These are phyloP conservation scores for Mycena rebaudengoi DNA, from an alignment of 768 basidiomycete genomes.

Conservation along the genomic window DNA sequence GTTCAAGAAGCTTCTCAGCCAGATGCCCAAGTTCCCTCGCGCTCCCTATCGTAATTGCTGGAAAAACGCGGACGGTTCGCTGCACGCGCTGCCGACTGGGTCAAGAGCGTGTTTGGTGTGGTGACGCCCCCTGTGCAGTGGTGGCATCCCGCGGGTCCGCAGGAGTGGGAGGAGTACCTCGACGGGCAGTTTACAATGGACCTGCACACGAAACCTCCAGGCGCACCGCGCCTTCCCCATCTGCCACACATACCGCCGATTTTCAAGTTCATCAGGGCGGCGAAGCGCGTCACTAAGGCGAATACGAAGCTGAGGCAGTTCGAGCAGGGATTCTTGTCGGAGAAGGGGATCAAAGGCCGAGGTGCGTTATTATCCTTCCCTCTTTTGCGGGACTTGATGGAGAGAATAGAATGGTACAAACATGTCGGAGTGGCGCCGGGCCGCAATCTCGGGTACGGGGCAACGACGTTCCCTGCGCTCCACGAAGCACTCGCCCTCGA, in stretches of 20 bases:
- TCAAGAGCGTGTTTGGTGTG: conserved; percentile 51
- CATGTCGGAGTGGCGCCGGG: conserved; percentile 90
- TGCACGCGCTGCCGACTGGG: conserved; percentile 40
- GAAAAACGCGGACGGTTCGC: conserved; percentile 32
- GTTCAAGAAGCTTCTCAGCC: conserved; percentile 56
- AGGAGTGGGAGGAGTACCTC: conserved; percentile 46
- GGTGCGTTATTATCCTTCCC: neutral
- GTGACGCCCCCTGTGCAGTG: conserved; percentile 39
- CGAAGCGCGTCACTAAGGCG: conserved; percentile 63
- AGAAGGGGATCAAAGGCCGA: conserved; percentile 79
- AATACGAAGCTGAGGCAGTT: conserved; percentile 75
- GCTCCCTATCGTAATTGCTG: too few relatives aligned
- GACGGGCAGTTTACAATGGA: conserved; percentile 23
- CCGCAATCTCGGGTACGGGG: conserved; percentile 87
- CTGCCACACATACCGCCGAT: conserved; percentile 36
- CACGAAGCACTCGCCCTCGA: conserved; percentile 84
- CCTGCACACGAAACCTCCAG: neutral
- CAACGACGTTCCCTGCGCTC: conserved; percentile 84
- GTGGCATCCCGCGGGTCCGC: conserved; percentile 23
- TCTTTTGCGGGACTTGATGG: neutral
- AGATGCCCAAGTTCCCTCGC: conserved; percentile 41
- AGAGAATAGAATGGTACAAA: conserved; percentile 74
- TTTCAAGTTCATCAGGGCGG: conserved; percentile 63
- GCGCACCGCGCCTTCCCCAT: conserved; percentile 10
- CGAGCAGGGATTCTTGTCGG: conserved; percentile 82